Base-by-base conservation (phyloP, 805 yeast genomes). In the Lachancea sp. region DNA sequence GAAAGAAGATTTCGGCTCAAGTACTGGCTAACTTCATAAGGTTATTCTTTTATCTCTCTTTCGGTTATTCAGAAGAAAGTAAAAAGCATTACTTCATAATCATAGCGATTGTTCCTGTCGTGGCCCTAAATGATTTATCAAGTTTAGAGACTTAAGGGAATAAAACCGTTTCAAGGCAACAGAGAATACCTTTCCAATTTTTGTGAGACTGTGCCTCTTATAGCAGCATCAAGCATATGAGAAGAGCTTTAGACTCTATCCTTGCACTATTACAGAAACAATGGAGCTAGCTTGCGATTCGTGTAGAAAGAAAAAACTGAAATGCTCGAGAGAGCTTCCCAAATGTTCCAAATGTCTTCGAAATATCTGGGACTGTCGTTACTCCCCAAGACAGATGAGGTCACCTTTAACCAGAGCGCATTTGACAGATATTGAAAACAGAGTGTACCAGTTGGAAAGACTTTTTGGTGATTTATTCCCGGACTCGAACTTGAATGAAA, bases 331-430 rank as follows among this genome's bases (percentile, higher is more conserved):
- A 53, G 85, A 80, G 45, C 69, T 63, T 20, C 96, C 95, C 2
- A 74, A 72, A 47, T 86, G 95, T 55, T 66, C 79, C 33, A 84
- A 84, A 54, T 86, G 96, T 64, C 59, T 70, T 6, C 76, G 73
- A 40, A 86, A 83, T 55, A 68, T 70, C 17, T 80, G 94, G 83
- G 72, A 73, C 23, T 86, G 96, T 60, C 63, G 75, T 2, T 86
- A 86, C 55, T 80, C 89, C 17, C 95, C 96, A 12, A 69, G 83
- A 45, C 73, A 80, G 2, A 80, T 82, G 24, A 68, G 95, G 40
- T 78, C 90, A 4, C 95, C 95, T 0, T 64, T 86, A 41, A 86
- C 95, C 0, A 67, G 96, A 49, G 86, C 83, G 3, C 82, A 84
- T 63, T 64, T 86, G 48, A 85, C 95, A 12, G 74, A 74, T 39